Evolutionary conservation across 106 monocot species (phyloP).

Genomic region (Triglochin maritima): DNA sequence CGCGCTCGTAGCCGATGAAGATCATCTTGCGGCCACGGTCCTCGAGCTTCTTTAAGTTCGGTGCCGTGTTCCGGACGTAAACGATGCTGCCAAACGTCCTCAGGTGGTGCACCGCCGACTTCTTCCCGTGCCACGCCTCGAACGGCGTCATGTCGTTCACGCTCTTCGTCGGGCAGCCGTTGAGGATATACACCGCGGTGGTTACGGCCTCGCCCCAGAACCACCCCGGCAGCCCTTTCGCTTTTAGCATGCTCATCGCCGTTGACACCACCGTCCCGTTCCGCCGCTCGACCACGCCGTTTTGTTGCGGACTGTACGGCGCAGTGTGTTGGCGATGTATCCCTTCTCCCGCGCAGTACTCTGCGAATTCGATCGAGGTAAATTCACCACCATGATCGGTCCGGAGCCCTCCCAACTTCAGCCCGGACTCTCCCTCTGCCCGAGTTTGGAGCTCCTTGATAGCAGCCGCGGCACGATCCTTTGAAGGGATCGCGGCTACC

Average conservation of each 20-base stretch:
- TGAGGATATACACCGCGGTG: conserved; percentile 19
- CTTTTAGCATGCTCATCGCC: conserved; percentile 6
- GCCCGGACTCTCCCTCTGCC: conserved; percentile 6
- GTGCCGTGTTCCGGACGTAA: conserved; percentile 1
- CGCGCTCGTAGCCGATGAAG: conserved; percentile 1
- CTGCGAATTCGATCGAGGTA: conserved; percentile 12
- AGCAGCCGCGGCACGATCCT: not conserved
- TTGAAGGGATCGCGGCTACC: conserved; percentile 10
- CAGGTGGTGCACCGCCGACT: conserved; percentile 4
- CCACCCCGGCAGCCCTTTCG: not conserved
- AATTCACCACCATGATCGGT: conserved; percentile 26
- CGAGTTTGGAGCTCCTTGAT: conserved; percentile 14
- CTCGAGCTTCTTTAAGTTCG: conserved; percentile 6
- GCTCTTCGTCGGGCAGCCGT: conserved; percentile 7
- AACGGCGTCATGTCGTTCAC: conserved; percentile 7
- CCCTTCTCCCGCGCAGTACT: conserved; percentile 1
- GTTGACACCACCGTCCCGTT: conserved; percentile 14
- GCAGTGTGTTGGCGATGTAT: conserved; percentile 8
- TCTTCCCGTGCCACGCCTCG: conserved; percentile 17
- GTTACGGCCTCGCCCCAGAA: conserved; percentile 11
- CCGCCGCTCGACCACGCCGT: conserved; percentile 18
- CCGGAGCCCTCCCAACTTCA: not conserved
- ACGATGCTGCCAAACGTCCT: conserved; percentile 17
- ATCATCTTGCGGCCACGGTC: not conserved
- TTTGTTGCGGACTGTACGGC: conserved; percentile 21